A percentile compares a stretch with the other conserved stretches of the same genome.
These are phyloP conservation scores for Yamadazyma akitaensis DNA, from an alignment of 805 yeast genomes.

Conservation along the genomic window DNA sequence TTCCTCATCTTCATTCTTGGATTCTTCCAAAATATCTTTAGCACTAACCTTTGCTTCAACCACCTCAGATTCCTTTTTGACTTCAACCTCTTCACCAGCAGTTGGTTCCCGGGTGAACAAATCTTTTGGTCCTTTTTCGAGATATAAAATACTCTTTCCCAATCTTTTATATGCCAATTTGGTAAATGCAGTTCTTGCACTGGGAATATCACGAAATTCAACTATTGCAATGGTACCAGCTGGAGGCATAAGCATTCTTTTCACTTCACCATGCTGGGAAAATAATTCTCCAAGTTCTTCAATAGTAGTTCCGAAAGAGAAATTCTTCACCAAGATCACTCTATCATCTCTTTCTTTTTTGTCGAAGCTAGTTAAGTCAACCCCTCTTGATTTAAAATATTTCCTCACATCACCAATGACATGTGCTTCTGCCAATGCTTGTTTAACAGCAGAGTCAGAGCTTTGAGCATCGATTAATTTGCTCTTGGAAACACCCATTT, in stretches of 20 bases:
- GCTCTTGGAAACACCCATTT: slow-evolving; percentile 78
- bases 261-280: slow-evolving; percentile 72
- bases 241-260: slow-evolving; percentile 87
- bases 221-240: slow-evolving; percentile 94
- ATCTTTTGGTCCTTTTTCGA: slow-evolving; percentile 91
- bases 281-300: slow-evolving; percentile 84
- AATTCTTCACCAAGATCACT: slow-evolving; percentile 80
- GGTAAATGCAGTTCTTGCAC: slow-evolving; percentile 86
- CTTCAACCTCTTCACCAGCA: slow-evolving; percentile 30
- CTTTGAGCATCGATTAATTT: slow-evolving; percentile 85
- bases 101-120: slow-evolving; percentile 64
- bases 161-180: slow-evolving; percentile 85
- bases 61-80: slow-evolving; percentile 27
- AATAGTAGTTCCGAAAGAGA: slow-evolving; percentile 80
- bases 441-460: slow-evolving; percentile 87
- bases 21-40: slow-evolving; percentile 40
- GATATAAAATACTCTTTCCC: slow-evolving; percentile 79
- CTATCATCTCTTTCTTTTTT: slow-evolving; percentile 72
- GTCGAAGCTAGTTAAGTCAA: slow-evolving; percentile 72
- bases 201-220: slow-evolving; percentile 77
- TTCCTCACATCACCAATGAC: slow-evolving; percentile 88
- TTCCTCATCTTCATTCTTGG: slow-evolving; percentile 17
- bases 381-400: slow-evolving; percentile 81
- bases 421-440: slow-evolving; percentile 95
- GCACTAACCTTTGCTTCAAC: slow-evolving; percentile 46